phyloP scores from a whole-genome alignment of 768 basidiomycete species.

The Dioszegia aurantiaca region DNA sequence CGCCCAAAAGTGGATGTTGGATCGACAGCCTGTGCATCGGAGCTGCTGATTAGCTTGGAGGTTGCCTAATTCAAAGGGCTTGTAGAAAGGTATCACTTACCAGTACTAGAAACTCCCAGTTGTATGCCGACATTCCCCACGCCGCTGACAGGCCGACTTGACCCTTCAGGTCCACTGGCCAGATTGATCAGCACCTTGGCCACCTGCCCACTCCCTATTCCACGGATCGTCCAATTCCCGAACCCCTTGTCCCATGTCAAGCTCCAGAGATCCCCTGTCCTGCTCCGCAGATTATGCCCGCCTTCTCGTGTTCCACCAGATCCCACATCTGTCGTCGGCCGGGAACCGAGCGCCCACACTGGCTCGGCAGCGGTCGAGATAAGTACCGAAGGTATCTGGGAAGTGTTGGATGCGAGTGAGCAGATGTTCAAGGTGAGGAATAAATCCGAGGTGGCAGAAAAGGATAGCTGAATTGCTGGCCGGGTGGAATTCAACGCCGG shows the following conservation, averaged over 20 bases:
- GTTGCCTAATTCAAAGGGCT: not conserved
- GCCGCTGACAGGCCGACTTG: slow-evolving; percentile 10
- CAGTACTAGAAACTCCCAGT: slow-evolving; percentile 30
- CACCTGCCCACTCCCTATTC: slow-evolving; percentile 10
- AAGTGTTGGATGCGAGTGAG: slow-evolving; percentile 34
- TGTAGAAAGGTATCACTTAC: slow-evolving; percentile 36
- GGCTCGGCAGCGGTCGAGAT: slow-evolving; percentile 23
- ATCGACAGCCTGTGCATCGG: slow-evolving; percentile 33
- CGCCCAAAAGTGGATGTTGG: slow-evolving; percentile 37
- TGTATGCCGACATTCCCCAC: slow-evolving; percentile 38
- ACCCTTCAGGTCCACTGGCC: slow-evolving; percentile 20
- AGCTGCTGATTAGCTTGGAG: slow-evolving; percentile 19
- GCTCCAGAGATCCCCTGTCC: slow-evolving; percentile 24
- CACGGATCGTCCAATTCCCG: slow-evolving; percentile 43
- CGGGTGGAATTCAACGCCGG: slow-evolving; percentile 29
- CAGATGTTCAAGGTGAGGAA: slow-evolving; percentile 47
- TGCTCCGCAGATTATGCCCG: slow-evolving; percentile 24
- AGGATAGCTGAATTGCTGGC: slow-evolving; percentile 20
- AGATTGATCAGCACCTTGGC: slow-evolving; percentile 27
- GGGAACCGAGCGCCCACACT: slow-evolving; percentile 19
- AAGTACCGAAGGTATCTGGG: slow-evolving; percentile 29
- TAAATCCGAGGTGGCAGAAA: slow-evolving; percentile 24
- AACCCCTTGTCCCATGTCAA: slow-evolving; percentile 43
- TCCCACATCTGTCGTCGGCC: slow-evolving; percentile 10
- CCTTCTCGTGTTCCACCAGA: slow-evolving; percentile 29